These are phyloP conservation scores for Lupinus albus DNA, from an alignment of 306 rosid species.

Conservation along the genomic window DNA sequence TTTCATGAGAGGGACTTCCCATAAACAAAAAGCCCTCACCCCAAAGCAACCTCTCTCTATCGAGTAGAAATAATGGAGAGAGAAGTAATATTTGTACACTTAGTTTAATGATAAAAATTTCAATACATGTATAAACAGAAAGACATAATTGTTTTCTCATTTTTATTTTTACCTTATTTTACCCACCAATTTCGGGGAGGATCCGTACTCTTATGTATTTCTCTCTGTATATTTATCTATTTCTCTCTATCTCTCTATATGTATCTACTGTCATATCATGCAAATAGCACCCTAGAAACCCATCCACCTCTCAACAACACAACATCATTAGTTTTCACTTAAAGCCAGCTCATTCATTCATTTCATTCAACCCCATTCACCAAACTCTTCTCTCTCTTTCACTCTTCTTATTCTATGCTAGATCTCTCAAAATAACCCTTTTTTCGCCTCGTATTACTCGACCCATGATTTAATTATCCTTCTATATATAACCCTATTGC, in stretches of 20 bases:
- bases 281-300: slow-evolving; percentile 52
- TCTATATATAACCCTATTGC: not conserved
- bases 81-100: too few relatives aligned
- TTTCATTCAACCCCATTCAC: slow-evolving; percentile 45
- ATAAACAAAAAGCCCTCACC: slow-evolving; percentile 48
- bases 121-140: too few relatives aligned
- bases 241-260: not conserved
- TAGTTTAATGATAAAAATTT: too few relatives aligned
- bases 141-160: too few relatives aligned
- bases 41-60: slow-evolving; percentile 37
- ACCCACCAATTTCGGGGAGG: too few relatives aligned
- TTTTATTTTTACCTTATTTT: too few relatives aligned
- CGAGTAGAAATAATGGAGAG: too few relatives aligned
- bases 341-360: slow-evolving; percentile 66
- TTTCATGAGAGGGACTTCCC: slow-evolving; percentile 55
- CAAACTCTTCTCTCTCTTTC: slow-evolving; percentile 30
- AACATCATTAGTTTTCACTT: slow-evolving; percentile 50
- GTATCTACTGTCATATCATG: slow-evolving; percentile 71
- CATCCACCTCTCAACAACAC: slow-evolving; percentile 45
- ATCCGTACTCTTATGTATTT: too few relatives aligned
- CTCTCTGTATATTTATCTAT: too few relatives aligned
- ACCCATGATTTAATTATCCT: slow-evolving; percentile 49
- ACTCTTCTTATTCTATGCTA: slow-evolving; percentile 53
- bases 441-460: slow-evolving; percentile 26
- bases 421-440: slow-evolving; percentile 59